Percentiles rank a stretch among this genome's conserved stretches.
Conservation (phyloP, 257 asterid genomes). For the Cordia subcordata region DNA sequence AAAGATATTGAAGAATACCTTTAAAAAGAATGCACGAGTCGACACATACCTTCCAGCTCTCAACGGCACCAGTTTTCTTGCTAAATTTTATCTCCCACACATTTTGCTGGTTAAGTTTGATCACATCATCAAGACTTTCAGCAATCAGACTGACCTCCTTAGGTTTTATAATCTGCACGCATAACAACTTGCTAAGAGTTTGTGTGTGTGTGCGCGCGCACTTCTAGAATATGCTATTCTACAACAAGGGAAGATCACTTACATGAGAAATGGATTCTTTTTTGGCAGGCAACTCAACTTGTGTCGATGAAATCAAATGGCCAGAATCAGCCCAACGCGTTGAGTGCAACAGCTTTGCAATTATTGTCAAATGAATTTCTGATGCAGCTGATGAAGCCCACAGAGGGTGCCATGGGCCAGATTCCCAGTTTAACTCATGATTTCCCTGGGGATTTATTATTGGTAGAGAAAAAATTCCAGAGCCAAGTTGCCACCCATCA, state of each 20-base stretch:
- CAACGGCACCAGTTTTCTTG: slow-evolving; percentile 59
- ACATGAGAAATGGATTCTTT: slow-evolving; percentile 56
- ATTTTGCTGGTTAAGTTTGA: slow-evolving; percentile 47
- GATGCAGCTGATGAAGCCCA: slow-evolving; percentile 55
- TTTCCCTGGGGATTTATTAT: slow-evolving; percentile 57
- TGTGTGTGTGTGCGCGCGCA: slow-evolving; percentile 1
- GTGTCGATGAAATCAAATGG: slow-evolving; percentile 74
- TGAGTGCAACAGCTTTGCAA: slow-evolving; percentile 47
- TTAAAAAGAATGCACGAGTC: background rate
- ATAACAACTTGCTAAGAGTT: slow-evolving; percentile 10
- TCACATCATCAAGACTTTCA: slow-evolving; percentile 46
- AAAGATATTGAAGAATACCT: background rate
- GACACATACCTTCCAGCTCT: slow-evolving; percentile 77
- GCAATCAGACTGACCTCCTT: slow-evolving; percentile 30
- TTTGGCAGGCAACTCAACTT: slow-evolving; percentile 60
- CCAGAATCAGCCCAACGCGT: slow-evolving; percentile 87
- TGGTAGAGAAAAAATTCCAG: slow-evolving; percentile 57
- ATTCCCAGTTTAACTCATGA: slow-evolving; percentile 48
- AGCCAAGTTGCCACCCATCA: slow-evolving; percentile 71
- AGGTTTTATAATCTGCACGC: slow-evolving; percentile 41
- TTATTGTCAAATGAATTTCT: slow-evolving; percentile 63
- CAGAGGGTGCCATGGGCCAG: slow-evolving; percentile 72
- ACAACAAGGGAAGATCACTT: slow-evolving; percentile 21
- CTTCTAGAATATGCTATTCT: background rate
- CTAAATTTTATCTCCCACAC: slow-evolving; percentile 76